A percentile compares a stretch with the other conserved stretches of the same genome.
Conservation (phyloP, 371 early-diverging fungal genomes). For the Lichtheimia corymbifera region DNA sequence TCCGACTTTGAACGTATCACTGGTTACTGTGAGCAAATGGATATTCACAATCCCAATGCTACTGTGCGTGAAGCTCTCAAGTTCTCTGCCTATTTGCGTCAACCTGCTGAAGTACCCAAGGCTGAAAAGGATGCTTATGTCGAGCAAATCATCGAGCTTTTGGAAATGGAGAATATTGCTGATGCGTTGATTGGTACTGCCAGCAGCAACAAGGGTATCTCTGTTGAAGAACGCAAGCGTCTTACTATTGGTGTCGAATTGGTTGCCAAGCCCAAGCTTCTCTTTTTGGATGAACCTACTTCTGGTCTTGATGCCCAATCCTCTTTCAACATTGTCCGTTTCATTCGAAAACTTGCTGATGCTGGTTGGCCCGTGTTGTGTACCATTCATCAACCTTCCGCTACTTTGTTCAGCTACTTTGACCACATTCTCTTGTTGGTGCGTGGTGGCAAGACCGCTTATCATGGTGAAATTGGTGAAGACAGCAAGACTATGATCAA, state of each 20-base stretch:
- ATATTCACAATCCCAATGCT: conserved; percentile 69
- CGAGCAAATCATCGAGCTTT: conserved; percentile 66
- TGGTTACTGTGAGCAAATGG: conserved; percentile 85
- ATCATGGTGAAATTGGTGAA: conserved; percentile 75
- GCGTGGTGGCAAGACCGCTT: conserved; percentile 78
- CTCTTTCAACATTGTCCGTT: conserved; percentile 73
- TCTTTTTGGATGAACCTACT: conserved; percentile 89
- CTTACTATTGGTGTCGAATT: conserved; percentile 73
- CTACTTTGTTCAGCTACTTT: conserved; percentile 80
- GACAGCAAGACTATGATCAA: conserved; percentile 54
- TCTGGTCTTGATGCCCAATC: conserved; percentile 74
- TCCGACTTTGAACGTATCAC: conserved; percentile 71
- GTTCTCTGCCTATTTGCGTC: conserved; percentile 74
- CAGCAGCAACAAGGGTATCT: conserved; percentile 62
- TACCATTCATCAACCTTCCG: conserved; percentile 88
- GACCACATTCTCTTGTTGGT: conserved; percentile 79
- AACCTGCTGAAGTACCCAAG: conserved; percentile 59
- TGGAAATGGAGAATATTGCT: conserved; percentile 66
- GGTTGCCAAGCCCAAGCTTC: conserved; percentile 73
- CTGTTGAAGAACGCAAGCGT: conserved; percentile 68
- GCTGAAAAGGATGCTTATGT: conserved; percentile 69
- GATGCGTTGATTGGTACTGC: conserved; percentile 64
- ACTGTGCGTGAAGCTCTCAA: conserved; percentile 72
- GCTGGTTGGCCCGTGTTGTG: conserved; percentile 72
- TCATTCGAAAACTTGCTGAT: conserved; percentile 73